phyloP scores from a whole-genome alignment of 495 filamentous ascomycete species.

The Sabuloglossum arenarium region DNA sequence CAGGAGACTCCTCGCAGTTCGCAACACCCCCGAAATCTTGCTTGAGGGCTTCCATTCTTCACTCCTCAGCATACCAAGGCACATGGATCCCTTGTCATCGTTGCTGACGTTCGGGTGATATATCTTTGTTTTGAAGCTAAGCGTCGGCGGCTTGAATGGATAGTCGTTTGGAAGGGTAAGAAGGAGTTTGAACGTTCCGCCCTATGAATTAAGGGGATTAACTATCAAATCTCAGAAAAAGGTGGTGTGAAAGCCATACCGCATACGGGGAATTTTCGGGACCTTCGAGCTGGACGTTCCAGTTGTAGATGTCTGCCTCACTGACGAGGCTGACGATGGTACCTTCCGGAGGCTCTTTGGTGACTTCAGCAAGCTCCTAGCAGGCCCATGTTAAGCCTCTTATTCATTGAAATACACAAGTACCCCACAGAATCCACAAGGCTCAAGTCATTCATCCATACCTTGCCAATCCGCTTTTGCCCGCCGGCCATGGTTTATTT shows the following conservation, averaged over 20 bases:
- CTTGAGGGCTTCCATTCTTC: constrained; percentile 92
- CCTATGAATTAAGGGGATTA: constrained; percentile 21
- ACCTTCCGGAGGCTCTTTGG: constrained; percentile 36
- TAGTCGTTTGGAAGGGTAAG: constrained; percentile 67
- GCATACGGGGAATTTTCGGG: constrained; percentile 52
- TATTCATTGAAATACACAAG: not conserved
- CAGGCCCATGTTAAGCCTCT: not conserved
- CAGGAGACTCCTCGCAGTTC: constrained; percentile 57
- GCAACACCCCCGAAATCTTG: constrained; percentile 55
- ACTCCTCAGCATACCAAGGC: constrained; percentile 63
- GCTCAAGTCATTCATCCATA: constrained; percentile 13
- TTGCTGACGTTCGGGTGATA: constrained; percentile 98
- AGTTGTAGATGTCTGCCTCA: constrained; percentile 61
- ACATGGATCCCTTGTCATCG: constrained; percentile 82
- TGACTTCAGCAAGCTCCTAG: constrained; percentile 56
- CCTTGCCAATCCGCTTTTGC: constrained; percentile 43
- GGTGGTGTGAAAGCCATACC: constrained; percentile 20
- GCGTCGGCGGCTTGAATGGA: constrained; percentile 79
- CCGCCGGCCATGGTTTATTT: constrained; percentile 13
- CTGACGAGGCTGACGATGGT: constrained; percentile 42
- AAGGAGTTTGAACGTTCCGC: constrained; percentile 58
- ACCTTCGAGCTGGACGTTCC: constrained; percentile 61
- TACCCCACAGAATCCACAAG: not conserved
- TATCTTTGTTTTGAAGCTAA: constrained; percentile 84
- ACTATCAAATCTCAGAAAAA: constrained; percentile 1